Conservation (phyloP, 306 rosid genomes). For the Prunus campanulata region DNA sequence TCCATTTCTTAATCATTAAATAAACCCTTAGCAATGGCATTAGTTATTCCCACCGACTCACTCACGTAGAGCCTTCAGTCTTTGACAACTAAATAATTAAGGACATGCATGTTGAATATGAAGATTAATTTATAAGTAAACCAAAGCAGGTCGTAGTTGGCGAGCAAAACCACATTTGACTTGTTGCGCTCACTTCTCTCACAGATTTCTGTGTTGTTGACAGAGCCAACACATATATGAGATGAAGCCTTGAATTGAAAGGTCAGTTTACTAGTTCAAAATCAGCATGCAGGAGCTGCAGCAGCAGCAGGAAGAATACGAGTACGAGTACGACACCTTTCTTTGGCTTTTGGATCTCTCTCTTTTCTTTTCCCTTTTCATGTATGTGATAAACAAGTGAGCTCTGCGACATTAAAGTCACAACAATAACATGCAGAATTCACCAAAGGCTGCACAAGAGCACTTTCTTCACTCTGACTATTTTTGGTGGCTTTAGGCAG, state of each 20-base stretch:
- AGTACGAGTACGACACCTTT: too few species aligned
- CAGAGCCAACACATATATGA: too few species aligned
- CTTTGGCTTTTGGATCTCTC: too few species aligned
- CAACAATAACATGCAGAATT: background rate
- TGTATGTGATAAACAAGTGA: background rate
- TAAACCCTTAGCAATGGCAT: background rate
- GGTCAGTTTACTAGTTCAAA: background rate
- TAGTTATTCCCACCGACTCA: background rate
- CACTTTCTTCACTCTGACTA: background rate
- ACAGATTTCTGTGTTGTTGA: too few species aligned
- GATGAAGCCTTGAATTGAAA: background rate
- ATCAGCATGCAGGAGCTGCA: background rate
- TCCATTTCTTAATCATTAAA: background rate
- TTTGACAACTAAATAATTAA: background rate
- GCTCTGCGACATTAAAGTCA: background rate
- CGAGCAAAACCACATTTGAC: constrained; percentile 17
- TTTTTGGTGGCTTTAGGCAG: background rate
- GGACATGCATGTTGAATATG: background rate
- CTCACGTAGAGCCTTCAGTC: background rate
- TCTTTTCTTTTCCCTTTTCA: background rate
- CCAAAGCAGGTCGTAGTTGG: constrained; percentile 8
- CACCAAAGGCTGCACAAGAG: background rate
- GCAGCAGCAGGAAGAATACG: background rate
- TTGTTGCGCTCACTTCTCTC: background rate
- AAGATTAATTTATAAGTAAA: background rate